A percentile compares a stretch with the other conserved stretches of the same genome.
These are phyloP conservation scores for Aureobasidium mangrovei DNA, from an alignment of 2,329 filamentous ascomycete genomes.

Conservation along the genomic window DNA sequence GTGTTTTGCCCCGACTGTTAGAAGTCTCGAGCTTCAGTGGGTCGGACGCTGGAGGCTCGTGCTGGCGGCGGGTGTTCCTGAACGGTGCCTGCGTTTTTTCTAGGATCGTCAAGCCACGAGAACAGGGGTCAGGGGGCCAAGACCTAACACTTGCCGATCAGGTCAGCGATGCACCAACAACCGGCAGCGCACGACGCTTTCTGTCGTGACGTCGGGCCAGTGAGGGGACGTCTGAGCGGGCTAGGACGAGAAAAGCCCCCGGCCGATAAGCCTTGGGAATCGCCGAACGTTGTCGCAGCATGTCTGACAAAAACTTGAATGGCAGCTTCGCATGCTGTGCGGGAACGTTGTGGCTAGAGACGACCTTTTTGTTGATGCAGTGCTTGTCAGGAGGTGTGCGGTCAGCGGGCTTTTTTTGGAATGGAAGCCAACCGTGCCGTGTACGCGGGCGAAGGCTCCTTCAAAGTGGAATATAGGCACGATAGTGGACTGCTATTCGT, in stretches of 20 bases:
- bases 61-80: constrained; percentile 15
- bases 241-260: neutral
- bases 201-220: constrained; percentile 3
- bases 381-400: neutral
- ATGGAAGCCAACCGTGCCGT: constrained; percentile 1
- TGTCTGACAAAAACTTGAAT: neutral
- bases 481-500: neutral
- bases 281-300: constrained; percentile 8
- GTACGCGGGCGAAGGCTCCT: neutral
- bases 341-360: neutral
- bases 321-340: neutral
- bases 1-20: constrained; percentile 10
- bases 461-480: neutral
- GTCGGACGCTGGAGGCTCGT: constrained; percentile 12
- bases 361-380: neutral
- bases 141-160: constrained; percentile 10
- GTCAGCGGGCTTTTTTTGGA: neutral
- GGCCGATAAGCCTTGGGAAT: constrained; percentile 8
- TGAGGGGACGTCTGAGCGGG: neutral
- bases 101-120: constrained; percentile 12
- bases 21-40: constrained; percentile 13
- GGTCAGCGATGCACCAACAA: constrained; percentile 5
- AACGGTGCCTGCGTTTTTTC: constrained; percentile 4
- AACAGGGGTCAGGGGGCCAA: constrained; percentile 14
- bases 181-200: constrained; percentile 1